Percentiles rank a stretch among this genome's conserved stretches.
These are phyloP conservation scores for Termitomyces sp. DNA, from an alignment of 768 basidiomycete genomes.

Conservation along the genomic window DNA sequence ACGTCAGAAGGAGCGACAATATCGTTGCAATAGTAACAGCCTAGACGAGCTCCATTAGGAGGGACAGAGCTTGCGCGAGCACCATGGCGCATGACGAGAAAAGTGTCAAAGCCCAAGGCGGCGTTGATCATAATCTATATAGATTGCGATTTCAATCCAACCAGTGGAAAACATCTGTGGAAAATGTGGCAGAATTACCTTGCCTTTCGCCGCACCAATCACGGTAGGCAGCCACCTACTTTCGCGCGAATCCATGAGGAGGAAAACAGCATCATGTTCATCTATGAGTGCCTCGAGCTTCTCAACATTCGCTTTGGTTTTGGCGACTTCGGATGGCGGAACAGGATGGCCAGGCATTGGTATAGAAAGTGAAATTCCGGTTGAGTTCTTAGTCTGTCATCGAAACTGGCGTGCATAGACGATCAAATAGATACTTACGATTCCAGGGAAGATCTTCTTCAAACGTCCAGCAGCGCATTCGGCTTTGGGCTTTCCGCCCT, in stretches of 20 bases:
- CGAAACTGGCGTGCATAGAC: not conserved
- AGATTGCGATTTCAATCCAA: not conserved
- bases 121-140: conserved; percentile 86
- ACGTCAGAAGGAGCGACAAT: conserved; percentile 96
- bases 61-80: conserved; percentile 41
- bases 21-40: conserved; percentile 99
- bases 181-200: conserved; percentile 44
- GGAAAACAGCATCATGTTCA: conserved; percentile 85
- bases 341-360: conserved; percentile 99
- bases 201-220: conserved; percentile 77
- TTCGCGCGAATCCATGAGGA: conserved; percentile 98
- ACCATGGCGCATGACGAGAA: conserved; percentile 96
- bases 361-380: conserved; percentile 73
- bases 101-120: conserved; percentile 93
- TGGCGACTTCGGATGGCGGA: conserved; percentile 43
- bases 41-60: conserved; percentile 44
- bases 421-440: conserved; percentile 49
- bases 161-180: not conserved
- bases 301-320: conserved; percentile 63
- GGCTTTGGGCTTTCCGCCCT: conserved; percentile 93
- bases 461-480: conserved; percentile 82
- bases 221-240: conserved; percentile 96
- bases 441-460: conserved; percentile 88
- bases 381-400: conserved; percentile 60
- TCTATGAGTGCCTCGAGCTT: conserved; percentile 77